Conservation (phyloP, 768 basidiomycete species). For the Mycena galericulata region DNA sequence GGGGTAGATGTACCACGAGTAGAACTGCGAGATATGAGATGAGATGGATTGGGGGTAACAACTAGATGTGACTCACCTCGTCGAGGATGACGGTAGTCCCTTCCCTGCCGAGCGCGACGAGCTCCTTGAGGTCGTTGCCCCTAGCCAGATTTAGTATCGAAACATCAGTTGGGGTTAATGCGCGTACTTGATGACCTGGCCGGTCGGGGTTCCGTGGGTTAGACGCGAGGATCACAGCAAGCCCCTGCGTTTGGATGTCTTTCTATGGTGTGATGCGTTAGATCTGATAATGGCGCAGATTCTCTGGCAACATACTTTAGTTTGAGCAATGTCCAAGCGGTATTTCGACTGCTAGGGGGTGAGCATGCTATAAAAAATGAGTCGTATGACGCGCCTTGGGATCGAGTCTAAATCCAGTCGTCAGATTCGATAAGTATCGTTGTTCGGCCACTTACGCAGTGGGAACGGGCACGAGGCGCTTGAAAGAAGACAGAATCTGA, state of each 20-base stretch:
- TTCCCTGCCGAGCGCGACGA: slow-evolving; percentile 80
- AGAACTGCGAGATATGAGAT: slow-evolving; percentile 67
- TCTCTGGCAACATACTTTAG: slow-evolving; percentile 67
- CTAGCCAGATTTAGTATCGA: slow-evolving; percentile 47
- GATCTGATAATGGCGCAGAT: too few species aligned
- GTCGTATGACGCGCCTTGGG: slow-evolving; percentile 41
- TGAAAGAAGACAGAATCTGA: slow-evolving; percentile 88
- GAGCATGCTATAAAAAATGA: background rate
- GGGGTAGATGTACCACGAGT: slow-evolving; percentile 95
- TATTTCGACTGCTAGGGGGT: slow-evolving; percentile 66
- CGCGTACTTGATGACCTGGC: slow-evolving; percentile 76
- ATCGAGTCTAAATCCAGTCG: slow-evolving; percentile 40
- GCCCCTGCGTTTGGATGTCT: slow-evolving; percentile 86
- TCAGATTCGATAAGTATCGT: background rate
- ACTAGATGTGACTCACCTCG: slow-evolving; percentile 67
- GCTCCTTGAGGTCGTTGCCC: slow-evolving; percentile 84
- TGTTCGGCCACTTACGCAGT: slow-evolving; percentile 71
- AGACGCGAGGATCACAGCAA: slow-evolving; percentile 88
- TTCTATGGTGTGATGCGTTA: slow-evolving; percentile 58
- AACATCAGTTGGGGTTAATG: background rate
- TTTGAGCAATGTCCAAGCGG: slow-evolving; percentile 81
- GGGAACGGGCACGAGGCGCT: slow-evolving; percentile 89
- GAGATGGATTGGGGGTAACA: slow-evolving; percentile 4
- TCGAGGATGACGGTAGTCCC: slow-evolving; percentile 88
- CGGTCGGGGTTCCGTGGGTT: slow-evolving; percentile 97